phyloP scores from a whole-genome alignment of 129 eudicot species.

The Helianthus annuus region HanXRQr2.0-SUNRISE NC_035443.2:19313189-19313688 shows the following conservation, averaged over 20 bases:
- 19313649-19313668: slow-evolving; percentile 9
- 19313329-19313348: not conserved
- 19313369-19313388: not conserved
- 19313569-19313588: too few relatives aligned
- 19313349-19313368: not conserved
- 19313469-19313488: too few relatives aligned
- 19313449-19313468: too few relatives aligned
- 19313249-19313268: slow-evolving; percentile 41
- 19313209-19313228: slow-evolving; percentile 42
- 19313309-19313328: slow-evolving; percentile 38
- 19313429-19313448: not conserved
- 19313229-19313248: slow-evolving; percentile 33
- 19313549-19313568: too few relatives aligned
- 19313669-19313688: slow-evolving; percentile 78
- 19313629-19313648: not conserved
- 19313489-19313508: too few relatives aligned
- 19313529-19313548: too few relatives aligned
- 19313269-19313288: slow-evolving; percentile 51
- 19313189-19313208: slow-evolving; percentile 40
- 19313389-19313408: not conserved
- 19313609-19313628: not conserved
- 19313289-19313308: slow-evolving; percentile 38
- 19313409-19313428: not conserved
- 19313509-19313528: too few relatives aligned
- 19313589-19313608: too few relatives aligned